A percentile compares a stretch with the other conserved stretches of the same genome.
Conservation (phyloP, 768 basidiomycete genomes). For the Mycena haematopus region DNA sequence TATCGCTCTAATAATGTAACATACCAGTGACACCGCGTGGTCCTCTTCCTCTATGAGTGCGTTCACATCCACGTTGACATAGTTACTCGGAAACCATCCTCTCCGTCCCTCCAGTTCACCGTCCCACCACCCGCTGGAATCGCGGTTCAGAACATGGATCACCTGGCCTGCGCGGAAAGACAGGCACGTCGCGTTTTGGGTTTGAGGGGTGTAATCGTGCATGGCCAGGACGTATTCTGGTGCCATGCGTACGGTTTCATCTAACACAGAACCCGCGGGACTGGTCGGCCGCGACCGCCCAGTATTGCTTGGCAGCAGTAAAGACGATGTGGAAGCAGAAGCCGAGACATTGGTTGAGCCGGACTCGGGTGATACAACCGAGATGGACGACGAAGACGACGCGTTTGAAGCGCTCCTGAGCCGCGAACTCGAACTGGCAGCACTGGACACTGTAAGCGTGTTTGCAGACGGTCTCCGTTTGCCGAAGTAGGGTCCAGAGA, state of each 20-base stretch:
- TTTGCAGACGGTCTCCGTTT: constrained; percentile 25
- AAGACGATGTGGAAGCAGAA: constrained; percentile 54
- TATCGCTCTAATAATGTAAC: constrained; percentile 12
- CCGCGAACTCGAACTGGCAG: constrained; percentile 36
- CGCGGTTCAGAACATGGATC: constrained; percentile 88
- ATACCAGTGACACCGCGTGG: constrained; percentile 44
- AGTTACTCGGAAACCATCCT: constrained; percentile 99
- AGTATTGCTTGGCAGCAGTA: constrained; percentile 44
- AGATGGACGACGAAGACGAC: constrained; percentile 62
- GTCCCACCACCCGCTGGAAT: constrained; percentile 97
- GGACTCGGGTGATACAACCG: constrained; percentile 60
- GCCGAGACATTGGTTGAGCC: constrained; percentile 58
- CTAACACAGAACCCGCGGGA: constrained; percentile 49
- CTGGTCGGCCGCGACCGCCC: constrained; percentile 44
- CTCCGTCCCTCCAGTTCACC: constrained; percentile 88
- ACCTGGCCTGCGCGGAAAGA: constrained; percentile 90
- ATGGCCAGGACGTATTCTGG: constrained; percentile 88
- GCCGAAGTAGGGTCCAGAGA: constrained; percentile 26
- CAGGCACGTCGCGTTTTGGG: constrained; percentile 79
- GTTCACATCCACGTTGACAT: constrained; percentile 74
- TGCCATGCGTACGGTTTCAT: constrained; percentile 57
- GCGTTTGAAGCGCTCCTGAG: constrained; percentile 60
- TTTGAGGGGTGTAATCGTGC: constrained; percentile 85
- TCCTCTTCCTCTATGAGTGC: constrained; percentile 67
- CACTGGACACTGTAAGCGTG: constrained; percentile 42